Percentiles rank a stretch among this genome's conserved stretches.
Evolutionary conservation across 148 eudicot genomes (phyloP).

Genomic region (Diospyros lotus): DNA sequence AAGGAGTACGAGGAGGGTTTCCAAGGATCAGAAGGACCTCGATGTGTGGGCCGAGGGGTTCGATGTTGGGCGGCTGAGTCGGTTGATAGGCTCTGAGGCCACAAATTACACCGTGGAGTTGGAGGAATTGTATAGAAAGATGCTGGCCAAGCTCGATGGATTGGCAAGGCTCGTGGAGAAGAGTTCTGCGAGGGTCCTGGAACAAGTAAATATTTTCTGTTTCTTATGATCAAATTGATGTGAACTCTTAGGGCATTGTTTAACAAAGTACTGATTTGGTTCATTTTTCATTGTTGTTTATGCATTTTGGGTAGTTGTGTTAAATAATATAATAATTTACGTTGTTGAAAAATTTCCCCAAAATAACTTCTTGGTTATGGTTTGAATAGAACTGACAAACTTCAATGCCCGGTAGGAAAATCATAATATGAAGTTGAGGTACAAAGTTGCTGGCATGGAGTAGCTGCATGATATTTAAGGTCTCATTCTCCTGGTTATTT

Average conservation of each 20-base stretch:
- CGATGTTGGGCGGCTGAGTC: constrained; percentile 45
- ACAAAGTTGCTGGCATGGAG: constrained; percentile 70
- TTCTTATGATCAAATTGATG: background rate
- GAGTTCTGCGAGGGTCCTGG: constrained; percentile 57
- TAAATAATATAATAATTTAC: background rate
- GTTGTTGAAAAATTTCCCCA: background rate
- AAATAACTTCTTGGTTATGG: background rate
- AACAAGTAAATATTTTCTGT: constrained; percentile 47
- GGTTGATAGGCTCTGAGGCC: constrained; percentile 59
- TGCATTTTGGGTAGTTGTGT: background rate
- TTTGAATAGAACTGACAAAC: background rate
- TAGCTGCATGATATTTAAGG: constrained; percentile 28
- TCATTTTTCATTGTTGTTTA: background rate
- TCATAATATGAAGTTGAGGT: constrained; percentile 61
- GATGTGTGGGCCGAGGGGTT: constrained; percentile 48
- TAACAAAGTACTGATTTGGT: background rate
- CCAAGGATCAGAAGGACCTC: constrained; percentile 41
- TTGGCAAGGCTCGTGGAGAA: constrained; percentile 58
- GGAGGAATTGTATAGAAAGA: constrained; percentile 74
- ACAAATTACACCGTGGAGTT: constrained; percentile 40
- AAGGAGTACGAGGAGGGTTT: constrained; percentile 25
- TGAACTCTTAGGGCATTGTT: too few relatives aligned
- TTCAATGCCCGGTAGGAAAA: constrained; percentile 46
- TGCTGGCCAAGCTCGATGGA: constrained; percentile 65
- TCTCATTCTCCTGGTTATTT: constrained; percentile 3